Conservation (phyloP, 139 green algal genomes). For the Nannochloris sp. region DNA sequence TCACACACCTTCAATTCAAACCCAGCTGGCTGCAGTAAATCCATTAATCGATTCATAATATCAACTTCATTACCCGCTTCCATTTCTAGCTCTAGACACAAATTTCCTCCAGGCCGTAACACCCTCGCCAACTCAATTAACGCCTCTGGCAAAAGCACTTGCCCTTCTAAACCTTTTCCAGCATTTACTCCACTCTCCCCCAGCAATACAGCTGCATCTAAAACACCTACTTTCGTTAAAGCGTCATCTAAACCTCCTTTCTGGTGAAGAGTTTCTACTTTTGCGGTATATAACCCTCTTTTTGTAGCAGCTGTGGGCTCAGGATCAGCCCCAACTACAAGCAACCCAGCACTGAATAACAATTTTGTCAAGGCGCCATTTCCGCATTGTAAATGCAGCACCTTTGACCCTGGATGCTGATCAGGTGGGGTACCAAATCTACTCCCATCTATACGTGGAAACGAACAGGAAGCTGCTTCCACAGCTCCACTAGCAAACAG, state of each 20-base stretch:
- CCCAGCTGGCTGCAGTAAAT: background rate
- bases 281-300: conserved; percentile 21
- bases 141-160: conserved; percentile 6
- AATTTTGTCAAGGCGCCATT: conserved; percentile 60
- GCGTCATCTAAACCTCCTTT: background rate
- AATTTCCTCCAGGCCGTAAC: conserved; percentile 25
- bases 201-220: conserved; percentile 26
- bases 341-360: conserved; percentile 54
- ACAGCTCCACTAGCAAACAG: conserved; percentile 35
- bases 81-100: conserved; percentile 30
- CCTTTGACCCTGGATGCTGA: conserved; percentile 15
- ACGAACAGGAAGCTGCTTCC: conserved; percentile 28
- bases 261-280: conserved; percentile 3
- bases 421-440: conserved; percentile 3
- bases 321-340: conserved; percentile 11
- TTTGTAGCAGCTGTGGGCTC: background rate
- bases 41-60: background rate
- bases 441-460: conserved; percentile 27
- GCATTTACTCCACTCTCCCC: too few species aligned
- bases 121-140: conserved; percentile 20
- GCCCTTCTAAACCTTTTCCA: too few species aligned
- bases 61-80: background rate
- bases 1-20: background rate
- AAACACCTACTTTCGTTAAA: background rate
- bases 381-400: conserved; percentile 58